Evolutionary conservation across 371 early-diverging fungal species (phyloP).

Genomic region (Mucor saturninus): DNA sequence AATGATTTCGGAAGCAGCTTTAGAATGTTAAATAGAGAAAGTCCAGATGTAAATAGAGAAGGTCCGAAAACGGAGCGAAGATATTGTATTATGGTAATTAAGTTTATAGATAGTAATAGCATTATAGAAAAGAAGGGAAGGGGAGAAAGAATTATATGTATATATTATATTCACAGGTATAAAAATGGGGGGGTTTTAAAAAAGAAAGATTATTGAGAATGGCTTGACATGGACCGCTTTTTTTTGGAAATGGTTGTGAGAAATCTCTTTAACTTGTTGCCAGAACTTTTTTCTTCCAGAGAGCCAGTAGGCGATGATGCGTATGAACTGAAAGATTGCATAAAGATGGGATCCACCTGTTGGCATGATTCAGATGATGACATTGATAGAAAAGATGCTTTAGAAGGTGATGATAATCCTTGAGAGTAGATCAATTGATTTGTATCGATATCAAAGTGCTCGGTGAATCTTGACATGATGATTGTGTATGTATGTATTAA

Average conservation of each 20-base stretch:
- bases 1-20: too few relatives aligned
- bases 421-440: conserved; percentile 17
- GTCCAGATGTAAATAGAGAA: too few relatives aligned
- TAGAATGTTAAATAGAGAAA: too few relatives aligned
- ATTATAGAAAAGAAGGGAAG: background rate
- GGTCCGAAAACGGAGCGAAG: background rate
- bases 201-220: conserved; percentile 5
- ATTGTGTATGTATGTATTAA: background rate
- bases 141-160: background rate
- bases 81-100: background rate
- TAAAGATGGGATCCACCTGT: conserved; percentile 10
- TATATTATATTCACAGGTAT: conserved; percentile 5
- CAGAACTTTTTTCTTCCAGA: background rate
- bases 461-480: conserved; percentile 31
- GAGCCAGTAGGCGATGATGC: conserved; percentile 8
- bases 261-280: conserved; percentile 22
- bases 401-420: conserved; percentile 22
- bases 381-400: conserved; percentile 20
- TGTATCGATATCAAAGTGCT: conserved; percentile 28
- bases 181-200: background rate
- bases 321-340: conserved; percentile 11
- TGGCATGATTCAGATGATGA: conserved; percentile 17
- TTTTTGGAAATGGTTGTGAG: conserved; percentile 30
- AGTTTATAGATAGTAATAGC: conserved; percentile 3
- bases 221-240: conserved; percentile 22